Evolutionary conservation across 768 basidiomycete genomes (phyloP).

Genomic region (Pseudohyphozyma bogoriensis): DNA sequence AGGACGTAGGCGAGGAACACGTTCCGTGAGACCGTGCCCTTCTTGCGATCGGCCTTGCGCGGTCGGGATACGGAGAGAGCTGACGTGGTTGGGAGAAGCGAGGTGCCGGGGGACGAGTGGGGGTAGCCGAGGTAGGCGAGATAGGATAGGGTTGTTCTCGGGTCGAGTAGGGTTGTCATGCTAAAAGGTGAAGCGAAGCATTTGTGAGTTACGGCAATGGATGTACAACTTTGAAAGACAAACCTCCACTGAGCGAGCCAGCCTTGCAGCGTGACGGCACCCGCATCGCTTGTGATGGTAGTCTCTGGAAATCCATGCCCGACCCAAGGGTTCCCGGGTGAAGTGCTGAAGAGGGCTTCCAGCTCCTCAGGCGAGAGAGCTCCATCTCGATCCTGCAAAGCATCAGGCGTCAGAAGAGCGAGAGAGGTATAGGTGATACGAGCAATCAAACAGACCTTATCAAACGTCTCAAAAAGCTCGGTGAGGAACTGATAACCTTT

Average conservation of each 20-base stretch:
- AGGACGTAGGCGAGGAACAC: slow-evolving; percentile 82
- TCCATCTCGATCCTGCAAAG: slow-evolving; percentile 76
- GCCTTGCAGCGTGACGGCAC: slow-evolving; percentile 87
- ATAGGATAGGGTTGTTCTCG: slow-evolving; percentile 81
- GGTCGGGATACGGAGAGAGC: slow-evolving; percentile 78
- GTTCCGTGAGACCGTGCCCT: slow-evolving; percentile 62
- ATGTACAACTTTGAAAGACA: slow-evolving; percentile 24
- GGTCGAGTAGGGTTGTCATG: slow-evolving; percentile 94
- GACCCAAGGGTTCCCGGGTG: slow-evolving; percentile 94
- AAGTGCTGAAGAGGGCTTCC: slow-evolving; percentile 80
- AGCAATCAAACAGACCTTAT: slow-evolving; percentile 57
- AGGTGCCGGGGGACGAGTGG: slow-evolving; percentile 45
- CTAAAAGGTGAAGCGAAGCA: slow-evolving; percentile 40
- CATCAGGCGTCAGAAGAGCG: background rate
- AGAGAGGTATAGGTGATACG: too few species aligned
- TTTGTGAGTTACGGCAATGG: too few species aligned
- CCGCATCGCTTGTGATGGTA: slow-evolving; percentile 69
- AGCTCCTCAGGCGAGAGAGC: slow-evolving; percentile 75
- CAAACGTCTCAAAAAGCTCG: slow-evolving; percentile 87
- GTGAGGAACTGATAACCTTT: slow-evolving; percentile 94
- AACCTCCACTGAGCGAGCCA: slow-evolving; percentile 99
- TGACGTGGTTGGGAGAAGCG: slow-evolving; percentile 46
- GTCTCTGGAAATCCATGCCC: slow-evolving; percentile 84
- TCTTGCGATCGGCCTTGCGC: slow-evolving; percentile 70
- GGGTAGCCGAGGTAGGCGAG: slow-evolving; percentile 92